Evolutionary conservation across 257 asterid genomes (phyloP).

Genomic region (Voacanga thouarsii): DNA sequence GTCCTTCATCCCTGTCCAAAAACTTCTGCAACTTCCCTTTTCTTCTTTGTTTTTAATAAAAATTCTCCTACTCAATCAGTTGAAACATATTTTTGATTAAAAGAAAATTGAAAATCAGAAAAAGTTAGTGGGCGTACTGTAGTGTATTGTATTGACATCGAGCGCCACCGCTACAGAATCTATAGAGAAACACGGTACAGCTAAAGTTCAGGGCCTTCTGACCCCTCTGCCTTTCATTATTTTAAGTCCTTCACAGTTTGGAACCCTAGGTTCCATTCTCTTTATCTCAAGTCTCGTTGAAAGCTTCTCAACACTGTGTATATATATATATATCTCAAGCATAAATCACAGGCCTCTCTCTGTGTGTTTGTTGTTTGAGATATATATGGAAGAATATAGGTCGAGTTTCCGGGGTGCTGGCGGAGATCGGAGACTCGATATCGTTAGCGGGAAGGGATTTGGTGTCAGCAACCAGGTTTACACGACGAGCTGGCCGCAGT

Average conservation of each 20-base stretch:
- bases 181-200: slow-evolving; percentile 39
- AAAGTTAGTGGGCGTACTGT: slow-evolving; percentile 21
- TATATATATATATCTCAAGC: background rate
- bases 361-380: background rate
- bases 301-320: background rate
- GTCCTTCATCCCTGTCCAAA: slow-evolving; percentile 23
- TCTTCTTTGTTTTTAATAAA: too few species aligned
- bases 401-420: slow-evolving; percentile 48
- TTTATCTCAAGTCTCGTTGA: background rate
- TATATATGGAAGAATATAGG: slow-evolving; percentile 29
- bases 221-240: slow-evolving; percentile 8
- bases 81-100: background rate
- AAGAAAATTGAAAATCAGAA: slow-evolving; percentile 2
- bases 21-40: background rate
- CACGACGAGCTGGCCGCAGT: slow-evolving; percentile 17
- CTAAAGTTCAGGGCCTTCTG: slow-evolving; percentile 36
- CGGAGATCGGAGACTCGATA: slow-evolving; percentile 54
- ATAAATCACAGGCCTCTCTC: background rate
- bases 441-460: slow-evolving; percentile 39
- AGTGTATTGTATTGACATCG: slow-evolving; percentile 24
- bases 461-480: slow-evolving; percentile 4
- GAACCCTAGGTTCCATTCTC: background rate
- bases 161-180: slow-evolving; percentile 38
- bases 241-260: background rate
- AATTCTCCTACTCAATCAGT: too few species aligned